Percentiles rank a stretch among this genome's conserved stretches.
phyloP scores from a whole-genome alignment of 306 rosid genomes.

The Vigna unguiculata region DNA sequence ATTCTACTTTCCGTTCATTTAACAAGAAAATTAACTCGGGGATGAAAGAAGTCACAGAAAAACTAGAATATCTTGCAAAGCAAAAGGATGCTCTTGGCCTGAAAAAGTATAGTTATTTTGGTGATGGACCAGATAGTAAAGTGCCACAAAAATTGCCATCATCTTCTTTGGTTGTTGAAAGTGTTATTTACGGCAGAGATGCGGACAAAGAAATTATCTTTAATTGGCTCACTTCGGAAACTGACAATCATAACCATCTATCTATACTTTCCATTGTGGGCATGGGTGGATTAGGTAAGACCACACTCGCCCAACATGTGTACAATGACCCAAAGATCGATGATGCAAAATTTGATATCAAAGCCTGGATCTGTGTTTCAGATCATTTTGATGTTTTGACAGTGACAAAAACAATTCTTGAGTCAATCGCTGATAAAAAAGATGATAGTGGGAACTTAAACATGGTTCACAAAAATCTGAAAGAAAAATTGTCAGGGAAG shows the following conservation, averaged over 20 bases:
- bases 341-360: no score
- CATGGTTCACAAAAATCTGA: no score
- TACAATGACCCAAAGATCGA: neutral
- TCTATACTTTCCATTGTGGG: neutral
- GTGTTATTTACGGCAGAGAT: neutral
- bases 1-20: neutral
- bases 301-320: neutral
- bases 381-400: no score
- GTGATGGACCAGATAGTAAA: neutral
- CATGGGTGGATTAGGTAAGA: neutral
- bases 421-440: no score
- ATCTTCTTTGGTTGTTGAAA: neutral
- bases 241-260: neutral
- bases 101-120: neutral
- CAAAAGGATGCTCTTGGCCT: conserved; percentile 4
- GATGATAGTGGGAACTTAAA: no score
- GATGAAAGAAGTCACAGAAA: neutral
- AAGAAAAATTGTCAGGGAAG: neutral
- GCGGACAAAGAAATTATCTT: neutral
- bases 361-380: no score
- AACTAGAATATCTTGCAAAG: no score
- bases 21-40: neutral
- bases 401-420: no score
- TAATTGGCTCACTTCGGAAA: neutral
- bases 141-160: neutral